Percentiles rank a stretch among this genome's conserved stretches.
Evolutionary conservation across 2,329 filamentous ascomycete species (phyloP).

Genomic region (Myriosclerotinia duriaeana): DNA sequence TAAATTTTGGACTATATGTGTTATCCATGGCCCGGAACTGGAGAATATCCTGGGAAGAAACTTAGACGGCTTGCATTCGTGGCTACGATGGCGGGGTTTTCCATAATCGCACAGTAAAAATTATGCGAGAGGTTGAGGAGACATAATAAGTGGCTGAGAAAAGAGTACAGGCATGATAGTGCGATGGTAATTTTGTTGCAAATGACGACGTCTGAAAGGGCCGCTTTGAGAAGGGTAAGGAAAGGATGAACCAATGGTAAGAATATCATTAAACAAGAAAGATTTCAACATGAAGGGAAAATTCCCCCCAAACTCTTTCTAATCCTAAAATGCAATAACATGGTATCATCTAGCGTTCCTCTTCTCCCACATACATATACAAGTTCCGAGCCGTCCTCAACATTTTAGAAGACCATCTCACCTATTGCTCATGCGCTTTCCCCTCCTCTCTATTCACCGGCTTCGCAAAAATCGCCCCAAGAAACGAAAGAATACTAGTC

Average conservation of each 20-base stretch:
- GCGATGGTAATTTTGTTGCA: neutral
- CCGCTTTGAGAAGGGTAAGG: neutral
- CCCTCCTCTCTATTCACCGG: neutral
- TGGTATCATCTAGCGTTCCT: neutral
- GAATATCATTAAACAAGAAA: too few species aligned
- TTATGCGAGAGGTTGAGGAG: neutral
- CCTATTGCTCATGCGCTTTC: neutral
- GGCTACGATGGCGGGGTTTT: neutral
- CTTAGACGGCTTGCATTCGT: neutral
- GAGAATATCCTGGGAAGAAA: neutral
- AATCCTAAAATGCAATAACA: neutral
- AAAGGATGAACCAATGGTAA: too few species aligned
- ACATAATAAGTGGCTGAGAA: neutral
- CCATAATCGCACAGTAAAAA: neutral
- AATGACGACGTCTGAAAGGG: slow-evolving; percentile 1
- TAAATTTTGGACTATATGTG: too few species aligned
- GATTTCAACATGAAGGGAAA: too few species aligned
- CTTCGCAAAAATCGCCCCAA: slow-evolving; percentile 4
- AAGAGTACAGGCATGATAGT: neutral
- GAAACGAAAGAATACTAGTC: slow-evolving; percentile 3
- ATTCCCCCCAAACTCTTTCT: neutral
- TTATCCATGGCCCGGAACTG: neutral
- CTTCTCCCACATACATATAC: too few species aligned
- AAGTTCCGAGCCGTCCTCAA: neutral
- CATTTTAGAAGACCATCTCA: neutral